These are phyloP conservation scores for Aspergillus japonicus DNA, from an alignment of 2,329 filamentous ascomycete species.

Conservation along the genomic window DNA sequence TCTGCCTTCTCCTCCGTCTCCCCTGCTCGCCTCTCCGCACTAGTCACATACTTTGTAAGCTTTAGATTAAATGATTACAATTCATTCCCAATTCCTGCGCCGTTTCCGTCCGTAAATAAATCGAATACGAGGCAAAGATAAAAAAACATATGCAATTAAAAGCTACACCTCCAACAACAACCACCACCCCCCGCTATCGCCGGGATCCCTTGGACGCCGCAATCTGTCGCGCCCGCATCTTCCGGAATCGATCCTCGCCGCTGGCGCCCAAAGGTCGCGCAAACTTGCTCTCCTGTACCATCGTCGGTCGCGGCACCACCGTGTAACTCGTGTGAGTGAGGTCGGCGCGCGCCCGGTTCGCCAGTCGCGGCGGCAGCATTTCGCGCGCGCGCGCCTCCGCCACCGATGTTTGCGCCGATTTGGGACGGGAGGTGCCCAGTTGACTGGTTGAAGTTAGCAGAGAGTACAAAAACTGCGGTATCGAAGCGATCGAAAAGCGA, in stretches of 20 bases:
- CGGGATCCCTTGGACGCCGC: conserved; percentile 42
- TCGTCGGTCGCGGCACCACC: conserved; percentile 60
- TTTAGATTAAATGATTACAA: background rate
- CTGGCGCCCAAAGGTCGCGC: conserved; percentile 47
- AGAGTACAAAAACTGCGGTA: background rate
- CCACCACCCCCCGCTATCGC: conserved; percentile 24
- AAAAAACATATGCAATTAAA: background rate
- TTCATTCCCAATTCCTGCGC: background rate
- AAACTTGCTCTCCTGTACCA: conserved; percentile 46
- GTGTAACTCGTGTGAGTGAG: conserved; percentile 61
- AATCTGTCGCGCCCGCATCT: conserved; percentile 50
- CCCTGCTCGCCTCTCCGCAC: too few relatives aligned
- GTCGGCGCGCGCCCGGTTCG: conserved; percentile 60
- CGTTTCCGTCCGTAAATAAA: conserved; percentile 8
- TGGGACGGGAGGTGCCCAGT: conserved; percentile 32
- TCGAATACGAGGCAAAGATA: conserved; percentile 9
- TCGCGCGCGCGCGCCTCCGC: conserved; percentile 53
- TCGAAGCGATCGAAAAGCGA: background rate
- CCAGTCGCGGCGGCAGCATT: conserved; percentile 53
- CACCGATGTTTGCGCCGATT: conserved; percentile 40
- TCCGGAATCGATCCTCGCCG: conserved; percentile 50
- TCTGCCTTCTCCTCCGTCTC: background rate
- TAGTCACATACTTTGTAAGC: background rate
- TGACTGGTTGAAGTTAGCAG: conserved; percentile 29
- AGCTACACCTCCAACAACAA: background rate